phyloP scores from a whole-genome alignment of 2,329 filamentous ascomycete species.

The Fusarium duplospermum region DNA sequence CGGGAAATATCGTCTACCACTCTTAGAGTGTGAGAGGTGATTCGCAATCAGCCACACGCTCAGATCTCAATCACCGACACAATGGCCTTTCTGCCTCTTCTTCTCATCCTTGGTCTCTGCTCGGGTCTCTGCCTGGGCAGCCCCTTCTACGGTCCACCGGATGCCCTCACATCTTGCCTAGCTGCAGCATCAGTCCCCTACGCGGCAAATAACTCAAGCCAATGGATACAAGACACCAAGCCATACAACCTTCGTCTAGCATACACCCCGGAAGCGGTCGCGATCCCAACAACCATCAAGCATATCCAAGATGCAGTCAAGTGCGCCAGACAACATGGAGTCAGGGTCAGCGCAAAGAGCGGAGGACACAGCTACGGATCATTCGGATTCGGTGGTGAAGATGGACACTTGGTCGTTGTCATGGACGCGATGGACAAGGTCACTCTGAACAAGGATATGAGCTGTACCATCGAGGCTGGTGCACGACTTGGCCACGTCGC shows the following conservation, averaged over 20 bases:
- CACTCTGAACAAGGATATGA: constrained; percentile 32
- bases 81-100: neutral
- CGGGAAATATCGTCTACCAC: neutral
- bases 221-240: constrained; percentile 49
- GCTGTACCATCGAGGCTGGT: constrained; percentile 53
- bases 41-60: neutral
- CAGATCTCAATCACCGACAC: neutral
- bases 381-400: constrained; percentile 56
- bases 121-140: neutral
- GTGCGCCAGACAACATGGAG: constrained; percentile 54
- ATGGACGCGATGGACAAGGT: constrained; percentile 54
- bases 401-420: constrained; percentile 56
- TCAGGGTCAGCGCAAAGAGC: constrained; percentile 62
- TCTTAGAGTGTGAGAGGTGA: neutral
- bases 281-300: constrained; percentile 46
- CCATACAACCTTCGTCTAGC: constrained; percentile 50
- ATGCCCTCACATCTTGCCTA: constrained; percentile 42
- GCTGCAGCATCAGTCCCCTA: constrained; percentile 35
- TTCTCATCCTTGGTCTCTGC: constrained; percentile 13
- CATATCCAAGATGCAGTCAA: constrained; percentile 59
- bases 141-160: constrained; percentile 1
- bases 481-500: constrained; percentile 62
- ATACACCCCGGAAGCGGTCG: constrained; percentile 48
- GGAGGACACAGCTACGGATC: constrained; percentile 67
- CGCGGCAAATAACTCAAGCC: constrained; percentile 26